A percentile compares a stretch with the other conserved stretches of the same genome.
phyloP scores from a whole-genome alignment of 2,329 filamentous ascomycete species.

The Alternaria metachromatica region DNA sequence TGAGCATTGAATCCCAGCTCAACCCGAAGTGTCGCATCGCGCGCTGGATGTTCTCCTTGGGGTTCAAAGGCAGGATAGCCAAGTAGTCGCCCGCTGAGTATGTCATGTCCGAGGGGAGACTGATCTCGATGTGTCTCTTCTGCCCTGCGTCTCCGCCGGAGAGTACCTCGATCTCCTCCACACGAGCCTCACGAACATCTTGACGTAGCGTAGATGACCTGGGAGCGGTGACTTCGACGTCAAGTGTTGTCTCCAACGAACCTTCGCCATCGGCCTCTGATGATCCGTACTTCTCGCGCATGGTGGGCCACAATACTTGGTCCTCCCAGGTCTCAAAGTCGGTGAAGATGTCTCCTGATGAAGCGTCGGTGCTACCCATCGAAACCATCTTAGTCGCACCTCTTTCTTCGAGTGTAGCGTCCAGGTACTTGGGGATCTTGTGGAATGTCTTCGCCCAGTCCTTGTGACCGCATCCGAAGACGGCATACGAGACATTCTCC shows the following conservation, averaged over 20 bases:
- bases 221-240: conserved; percentile 44
- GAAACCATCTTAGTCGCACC: conserved; percentile 42
- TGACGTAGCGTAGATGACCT: conserved; percentile 46
- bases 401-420: conserved; percentile 37
- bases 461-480: conserved; percentile 52
- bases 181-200: conserved; percentile 46
- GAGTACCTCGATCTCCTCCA: conserved; percentile 42
- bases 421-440: conserved; percentile 48
- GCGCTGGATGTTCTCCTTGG: conserved; percentile 65
- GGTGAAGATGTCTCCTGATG: conserved; percentile 49
- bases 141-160: conserved; percentile 34
- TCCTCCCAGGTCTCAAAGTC: conserved; percentile 53
- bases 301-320: conserved; percentile 45
- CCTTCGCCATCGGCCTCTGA: conserved; percentile 29
- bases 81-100: conserved; percentile 81
- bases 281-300: conserved; percentile 41
- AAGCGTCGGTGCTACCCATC: conserved; percentile 46
- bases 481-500: conserved; percentile 46
- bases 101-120: conserved; percentile 56
- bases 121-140: conserved; percentile 53
- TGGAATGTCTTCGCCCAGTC: conserved; percentile 54
- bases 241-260: conserved; percentile 35
- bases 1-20: conserved; percentile 72
- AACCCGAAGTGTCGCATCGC: conserved; percentile 70
- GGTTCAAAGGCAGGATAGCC: conserved; percentile 75